Percentiles rank a stretch among this genome's conserved stretches.
These are phyloP conservation scores for Arachnomyces sp. DNA, from an alignment of 2,329 filamentous ascomycete species.

Conservation along the genomic window DNA sequence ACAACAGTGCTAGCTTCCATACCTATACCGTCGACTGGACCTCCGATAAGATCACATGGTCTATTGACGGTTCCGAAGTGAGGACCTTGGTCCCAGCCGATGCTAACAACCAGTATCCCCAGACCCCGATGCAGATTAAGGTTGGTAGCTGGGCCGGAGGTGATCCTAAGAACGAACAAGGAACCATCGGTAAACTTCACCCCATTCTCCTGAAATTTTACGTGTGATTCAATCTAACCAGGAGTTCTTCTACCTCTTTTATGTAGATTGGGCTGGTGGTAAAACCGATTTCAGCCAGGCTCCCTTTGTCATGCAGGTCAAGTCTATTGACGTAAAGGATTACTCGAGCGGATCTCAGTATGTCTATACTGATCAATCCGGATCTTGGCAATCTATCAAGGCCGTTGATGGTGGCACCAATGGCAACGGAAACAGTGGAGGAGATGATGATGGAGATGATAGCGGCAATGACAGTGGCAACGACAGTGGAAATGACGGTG, in stretches of 20 bases:
- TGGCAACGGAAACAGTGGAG: constrained; percentile 47
- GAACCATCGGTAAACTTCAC: constrained; percentile 60
- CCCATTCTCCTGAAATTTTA: not conserved
- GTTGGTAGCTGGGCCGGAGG: constrained; percentile 90
- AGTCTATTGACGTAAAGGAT: constrained; percentile 69
- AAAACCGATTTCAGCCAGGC: constrained; percentile 74
- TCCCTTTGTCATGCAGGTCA: constrained; percentile 79
- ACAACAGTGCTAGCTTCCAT: constrained; percentile 68
- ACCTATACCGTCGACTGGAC: constrained; percentile 95
- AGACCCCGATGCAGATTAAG: constrained; percentile 92
- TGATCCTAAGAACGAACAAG: constrained; percentile 67
- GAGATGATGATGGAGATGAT: constrained; percentile 17
- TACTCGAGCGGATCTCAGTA: constrained; percentile 90
- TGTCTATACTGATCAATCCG: constrained; percentile 68
- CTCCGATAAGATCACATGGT: constrained; percentile 74
- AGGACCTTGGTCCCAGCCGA: constrained; percentile 65
- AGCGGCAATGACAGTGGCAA: constrained; percentile 53
- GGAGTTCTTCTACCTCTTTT: constrained; percentile 6
- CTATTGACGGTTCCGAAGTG: constrained; percentile 68
- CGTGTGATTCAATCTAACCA: not conserved
- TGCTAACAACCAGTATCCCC: constrained; percentile 74
- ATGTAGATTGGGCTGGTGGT: constrained; percentile 70
- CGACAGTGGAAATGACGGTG: constrained; percentile 15
- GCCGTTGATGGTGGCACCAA: constrained; percentile 73
- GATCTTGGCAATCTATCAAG: constrained; percentile 73